Evolutionary conservation across 73 alveolate species (phyloP), one percentile per base, ranked within the genome.

Genomic region (Halteria grandinella): DNA sequence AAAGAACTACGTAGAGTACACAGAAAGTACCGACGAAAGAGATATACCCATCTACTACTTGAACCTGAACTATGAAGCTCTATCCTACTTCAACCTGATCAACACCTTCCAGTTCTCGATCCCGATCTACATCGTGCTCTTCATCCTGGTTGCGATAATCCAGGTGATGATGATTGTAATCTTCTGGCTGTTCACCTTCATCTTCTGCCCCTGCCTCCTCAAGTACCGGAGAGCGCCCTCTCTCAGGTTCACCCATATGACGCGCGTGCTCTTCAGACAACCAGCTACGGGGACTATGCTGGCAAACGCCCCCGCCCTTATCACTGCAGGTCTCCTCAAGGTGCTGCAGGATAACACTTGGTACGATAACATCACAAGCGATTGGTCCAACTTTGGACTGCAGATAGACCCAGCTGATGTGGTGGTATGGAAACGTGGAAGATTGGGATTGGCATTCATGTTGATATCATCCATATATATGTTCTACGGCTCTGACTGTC

Each of bases 71-170:
- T 87, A 71, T 39, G 55, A 63, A 24, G 90, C 95, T 0, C 69
- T 87, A 21, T 70, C 87, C 40, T 87, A 57, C 34, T 87, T 87
- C 50, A 83, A 81, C 75, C 77, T 87, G 62, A 60, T 87, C 7
- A 87, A 87, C 55, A 40, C 72, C 32, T 87, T 87, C 85, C 60
- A 80, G 82, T 80, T 87, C 34, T 41, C 74, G 0, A 55, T 87
- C 12, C 77, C 87, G 18, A 72, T 87, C 57, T 87, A 70, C 49
- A 72, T 80, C 29, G 54, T 87, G 6, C 64, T 87, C 15, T 87
- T 87, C 37, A 31, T 60, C 25, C 18, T 80, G 25, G 85, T 87
- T 32, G 44, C 88, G 5, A 28, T 73, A 11, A 53, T 72, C 3
- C 75, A 81, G 11, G 23, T 87, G 36, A 49, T 53, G 21, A 70